Conservation (phyloP, 306 rosid species). For the Dicorynia guianensis region DNA sequence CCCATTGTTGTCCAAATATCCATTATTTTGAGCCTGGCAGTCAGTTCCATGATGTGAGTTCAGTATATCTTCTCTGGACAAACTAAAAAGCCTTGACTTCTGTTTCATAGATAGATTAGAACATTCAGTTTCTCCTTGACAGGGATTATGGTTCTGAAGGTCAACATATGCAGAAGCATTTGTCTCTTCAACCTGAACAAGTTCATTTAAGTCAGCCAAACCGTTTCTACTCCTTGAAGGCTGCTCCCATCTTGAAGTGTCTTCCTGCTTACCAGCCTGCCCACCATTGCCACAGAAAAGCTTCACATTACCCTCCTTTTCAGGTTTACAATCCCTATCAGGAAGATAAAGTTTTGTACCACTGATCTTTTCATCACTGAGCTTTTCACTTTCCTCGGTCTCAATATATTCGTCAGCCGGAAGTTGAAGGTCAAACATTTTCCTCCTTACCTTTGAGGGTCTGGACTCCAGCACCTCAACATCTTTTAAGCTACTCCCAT, state of each 20-base stretch:
- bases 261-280: slow-evolving; percentile 51
- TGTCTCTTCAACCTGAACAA: slow-evolving; percentile 74
- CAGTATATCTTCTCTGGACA: slow-evolving; percentile 56
- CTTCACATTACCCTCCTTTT: slow-evolving; percentile 50
- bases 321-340: slow-evolving; percentile 51
- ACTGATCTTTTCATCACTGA: slow-evolving; percentile 63
- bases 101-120: slow-evolving; percentile 53
- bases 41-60: slow-evolving; percentile 54
- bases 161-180: slow-evolving; percentile 55
- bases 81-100: slow-evolving; percentile 51
- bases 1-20: slow-evolving; percentile 57
- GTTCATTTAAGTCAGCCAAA: slow-evolving; percentile 90
- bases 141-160: slow-evolving; percentile 43
- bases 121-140: slow-evolving; percentile 55
- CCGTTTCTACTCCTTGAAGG: slow-evolving; percentile 57
- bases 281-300: slow-evolving; percentile 50
- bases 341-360: slow-evolving; percentile 50
- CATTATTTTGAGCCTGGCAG: slow-evolving; percentile 45
- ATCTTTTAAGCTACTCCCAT: slow-evolving; percentile 66
- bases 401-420: slow-evolving; percentile 87
- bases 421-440: slow-evolving; percentile 86
- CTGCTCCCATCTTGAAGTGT: slow-evolving; percentile 54
- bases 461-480: slow-evolving; percentile 75
- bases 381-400: slow-evolving; percentile 83
- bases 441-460: slow-evolving; percentile 80